Base-by-base conservation (phyloP, 2,329 filamentous ascomycete genomes). In the Beauveria scarabaeidicola region DNA sequence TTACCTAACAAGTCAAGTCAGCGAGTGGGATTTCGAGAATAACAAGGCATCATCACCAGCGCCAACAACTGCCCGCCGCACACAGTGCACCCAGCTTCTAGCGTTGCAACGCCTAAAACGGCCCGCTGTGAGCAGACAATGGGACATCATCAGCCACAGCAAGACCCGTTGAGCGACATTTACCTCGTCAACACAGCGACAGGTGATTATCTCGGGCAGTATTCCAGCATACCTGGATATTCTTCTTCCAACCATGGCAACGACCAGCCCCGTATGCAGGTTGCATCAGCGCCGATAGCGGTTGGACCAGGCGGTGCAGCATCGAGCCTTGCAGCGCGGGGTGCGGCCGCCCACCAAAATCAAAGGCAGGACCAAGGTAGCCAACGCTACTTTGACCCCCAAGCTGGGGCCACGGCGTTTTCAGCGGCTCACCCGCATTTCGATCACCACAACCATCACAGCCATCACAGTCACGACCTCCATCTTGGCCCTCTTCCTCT, bases 381-480 rank as follows among this genome's bases (percentile, higher is more conserved):
- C 5, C 52, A 44, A 9, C 21, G 32, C 52, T 40, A 29, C 52
- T 19, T 21, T 25, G 15, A 9, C 17, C 38, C 23, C 10, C 25
- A 40, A 44, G 52, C 29, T 54, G 43, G 48, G 52, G 38, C 50
- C 15, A 25, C 51, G 36, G 32, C 52, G 41, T 52, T 58, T 32
- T n/a, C 46, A 52, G 47, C 56, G 43, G 48, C 48, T 36, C 36
- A 32, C 41, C 51, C 27, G 19, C 51, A 52, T 36, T 52, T 59
- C 19, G 19, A 47, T 36, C 64, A 63, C 58, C 65, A 60, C 56
- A 63, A 58, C 48, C 44, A 47, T 32, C 21, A 29, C 25, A 29
- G n/a, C 53, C 63, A 61, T 55, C 65, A 59, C 59, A 63, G 55
- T 51, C 21, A 40, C 38, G 15, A 29, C 19, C 38, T 54, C 17